Evolutionary conservation across 257 asterid genomes (phyloP), one percentile per base, ranked within the genome.

Genomic region (Petunia secreta): DNA sequence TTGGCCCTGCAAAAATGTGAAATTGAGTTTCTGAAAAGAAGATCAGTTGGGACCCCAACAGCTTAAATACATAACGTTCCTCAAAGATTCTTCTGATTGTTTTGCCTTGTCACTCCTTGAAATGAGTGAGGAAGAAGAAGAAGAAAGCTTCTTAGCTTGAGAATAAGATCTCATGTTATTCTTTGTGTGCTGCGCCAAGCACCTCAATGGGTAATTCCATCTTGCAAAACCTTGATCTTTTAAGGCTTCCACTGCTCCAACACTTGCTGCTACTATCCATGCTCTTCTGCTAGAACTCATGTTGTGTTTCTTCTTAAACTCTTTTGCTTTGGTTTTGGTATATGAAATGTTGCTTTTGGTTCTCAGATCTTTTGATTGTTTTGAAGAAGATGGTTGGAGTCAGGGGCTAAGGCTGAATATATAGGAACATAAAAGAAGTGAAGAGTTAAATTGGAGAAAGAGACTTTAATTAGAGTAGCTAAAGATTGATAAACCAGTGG

Each of bases 11-110:
- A 66, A 41, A 66, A 66, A 15, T 66, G 15, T 40, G 13, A 15
- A 67, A 4, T 0, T 6, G 54, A 48, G 13, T 66, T 6, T 15
- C 38, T 41, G 5, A 4, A 69, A 2, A 38, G 14, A 25, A 6
- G n/a, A 58, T 50, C 16, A 80, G 63, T 81, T 71, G 6, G 85
- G 85, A 73, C 87, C 87, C 87, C 85, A 84, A 39, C 87, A 81
- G 74, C 85, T 84, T 83, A 81, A 81, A 57, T 62, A 78, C 84
- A 84, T 80, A 38, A 84, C 82, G 64, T 82, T 82, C 50, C 82
- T 82, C 4, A 85, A 54, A 7, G 87, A 82, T 2, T 85, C 87
- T 48, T 85, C 87, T 6, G 82, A 75, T 34, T 69, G 58, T 50
- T 58, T 57, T 9, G 52, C 4, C 13, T 77, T 77, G 4, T 69